Percentiles rank a stretch among this genome's conserved stretches.
These are phyloP conservation scores for Heritiera littoralis DNA, from an alignment of 345 rosid genomes.

Conservation along the genomic window DNA sequence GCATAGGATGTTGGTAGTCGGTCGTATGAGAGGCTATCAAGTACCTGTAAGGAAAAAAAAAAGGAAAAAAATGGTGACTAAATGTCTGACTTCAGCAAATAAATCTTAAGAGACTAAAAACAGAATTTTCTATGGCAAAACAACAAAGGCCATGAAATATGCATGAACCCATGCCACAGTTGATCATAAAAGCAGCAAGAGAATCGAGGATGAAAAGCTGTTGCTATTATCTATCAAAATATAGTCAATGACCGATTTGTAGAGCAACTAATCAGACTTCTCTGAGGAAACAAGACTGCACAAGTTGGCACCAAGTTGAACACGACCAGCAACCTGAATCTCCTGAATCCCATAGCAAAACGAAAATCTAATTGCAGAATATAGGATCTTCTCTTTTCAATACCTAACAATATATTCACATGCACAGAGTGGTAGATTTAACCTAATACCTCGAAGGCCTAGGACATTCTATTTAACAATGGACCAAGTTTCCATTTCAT, in stretches of 20 bases:
- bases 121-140: neutral
- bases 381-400: neutral
- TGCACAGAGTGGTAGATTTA: neutral
- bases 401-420: neutral
- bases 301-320: neutral
- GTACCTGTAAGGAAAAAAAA: constrained; percentile 48
- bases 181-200: neutral
- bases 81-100: neutral
- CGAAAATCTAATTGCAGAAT: neutral
- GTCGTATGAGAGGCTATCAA: constrained; percentile 98
- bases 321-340: neutral
- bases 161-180: neutral
- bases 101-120: neutral
- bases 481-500: constrained; percentile 6
- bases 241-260: neutral
- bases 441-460: neutral
- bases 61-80: neutral
- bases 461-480: neutral
- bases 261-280: neutral
- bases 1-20: constrained; percentile 90
- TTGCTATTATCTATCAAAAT: neutral
- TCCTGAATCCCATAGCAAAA: neutral
- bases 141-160: neutral
- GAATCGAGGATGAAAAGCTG: neutral
- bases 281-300: neutral